Conservation (phyloP, 2,329 filamentous ascomycete species). For the Tolypocladium paradoxum region DNA sequence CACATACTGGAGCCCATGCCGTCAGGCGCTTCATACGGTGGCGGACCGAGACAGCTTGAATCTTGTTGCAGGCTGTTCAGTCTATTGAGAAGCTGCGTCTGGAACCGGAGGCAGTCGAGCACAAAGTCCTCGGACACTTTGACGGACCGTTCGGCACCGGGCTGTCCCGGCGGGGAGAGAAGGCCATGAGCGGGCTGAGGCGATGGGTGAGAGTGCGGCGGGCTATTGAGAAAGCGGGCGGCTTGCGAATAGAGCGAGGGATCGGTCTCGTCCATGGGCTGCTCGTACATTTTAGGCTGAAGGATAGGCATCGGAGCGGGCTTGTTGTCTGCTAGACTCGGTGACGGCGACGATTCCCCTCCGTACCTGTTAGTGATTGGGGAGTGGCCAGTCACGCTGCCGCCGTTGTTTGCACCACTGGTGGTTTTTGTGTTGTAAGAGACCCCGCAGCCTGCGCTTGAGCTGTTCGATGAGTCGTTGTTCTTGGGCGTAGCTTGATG, state of each 20-base stretch:
- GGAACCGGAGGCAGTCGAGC: constrained; percentile 14
- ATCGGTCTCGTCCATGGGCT: constrained; percentile 3
- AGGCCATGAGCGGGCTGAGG: constrained; percentile 6
- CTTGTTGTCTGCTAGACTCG: constrained; percentile 3
- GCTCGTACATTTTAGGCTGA: constrained; percentile 7
- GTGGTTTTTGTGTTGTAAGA: background rate
- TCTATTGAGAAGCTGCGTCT: constrained; percentile 12
- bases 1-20: constrained; percentile 2
- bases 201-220: constrained; percentile 8
- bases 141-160: constrained; percentile 2
- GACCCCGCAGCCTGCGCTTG: background rate
- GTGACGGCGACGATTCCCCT: constrained; percentile 4
- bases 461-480: background rate
- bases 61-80: constrained; percentile 11
- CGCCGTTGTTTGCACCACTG: background rate
- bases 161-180: constrained; percentile 8
- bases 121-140: constrained; percentile 11
- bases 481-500: constrained; percentile 2
- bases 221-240: constrained; percentile 8
- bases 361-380: background rate
- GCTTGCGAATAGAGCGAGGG: constrained; percentile 6
- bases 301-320: constrained; percentile 2
- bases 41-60: constrained; percentile 1
- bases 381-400: background rate
- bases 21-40: background rate